Evolutionary conservation across 176 grass and related monocot genomes (phyloP).

Genomic region (Lolium perenne): DNA sequence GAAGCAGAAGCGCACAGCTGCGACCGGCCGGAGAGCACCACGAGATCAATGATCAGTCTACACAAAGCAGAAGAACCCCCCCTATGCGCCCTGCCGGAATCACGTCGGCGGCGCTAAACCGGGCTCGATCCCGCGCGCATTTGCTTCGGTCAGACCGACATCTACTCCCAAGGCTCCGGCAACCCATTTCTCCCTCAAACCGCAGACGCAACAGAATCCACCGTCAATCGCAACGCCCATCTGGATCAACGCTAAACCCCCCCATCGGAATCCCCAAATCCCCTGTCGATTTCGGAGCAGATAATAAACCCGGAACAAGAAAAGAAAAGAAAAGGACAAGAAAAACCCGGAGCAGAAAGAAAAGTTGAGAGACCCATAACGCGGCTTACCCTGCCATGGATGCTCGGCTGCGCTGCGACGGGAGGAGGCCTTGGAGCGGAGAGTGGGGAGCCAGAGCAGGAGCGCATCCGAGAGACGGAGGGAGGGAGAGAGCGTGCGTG

Average conservation of each 20-base stretch:
- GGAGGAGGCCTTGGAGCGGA: not conserved
- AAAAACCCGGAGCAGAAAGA: too few species aligned
- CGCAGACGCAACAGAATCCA: not conserved
- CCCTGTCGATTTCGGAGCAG: not conserved
- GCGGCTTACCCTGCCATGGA: slow-evolving; percentile 48
- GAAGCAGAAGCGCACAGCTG: too few species aligned
- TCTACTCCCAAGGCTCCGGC: not conserved
- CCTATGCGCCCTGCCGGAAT: not conserved
- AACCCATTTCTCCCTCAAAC: too few species aligned
- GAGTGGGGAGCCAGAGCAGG: not conserved
- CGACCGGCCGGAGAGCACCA: too few species aligned
- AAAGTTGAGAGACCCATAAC: too few species aligned
- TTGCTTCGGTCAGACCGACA: not conserved
- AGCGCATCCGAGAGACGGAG: slow-evolving; percentile 11
- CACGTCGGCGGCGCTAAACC: not conserved
- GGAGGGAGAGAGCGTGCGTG: too few species aligned
- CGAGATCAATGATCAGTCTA: too few species aligned
- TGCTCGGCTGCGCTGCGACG: not conserved
- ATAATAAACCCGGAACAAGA: not conserved
- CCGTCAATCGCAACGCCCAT: not conserved
- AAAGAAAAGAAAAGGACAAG: too few species aligned
- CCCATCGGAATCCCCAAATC: not conserved
- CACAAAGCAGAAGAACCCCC: too few species aligned
- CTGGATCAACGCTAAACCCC: not conserved
- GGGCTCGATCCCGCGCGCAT: slow-evolving; percentile 26